phyloP scores from a whole-genome alignment of 23 red algal genomes.

The Gracilariopsis chorda region DNA sequence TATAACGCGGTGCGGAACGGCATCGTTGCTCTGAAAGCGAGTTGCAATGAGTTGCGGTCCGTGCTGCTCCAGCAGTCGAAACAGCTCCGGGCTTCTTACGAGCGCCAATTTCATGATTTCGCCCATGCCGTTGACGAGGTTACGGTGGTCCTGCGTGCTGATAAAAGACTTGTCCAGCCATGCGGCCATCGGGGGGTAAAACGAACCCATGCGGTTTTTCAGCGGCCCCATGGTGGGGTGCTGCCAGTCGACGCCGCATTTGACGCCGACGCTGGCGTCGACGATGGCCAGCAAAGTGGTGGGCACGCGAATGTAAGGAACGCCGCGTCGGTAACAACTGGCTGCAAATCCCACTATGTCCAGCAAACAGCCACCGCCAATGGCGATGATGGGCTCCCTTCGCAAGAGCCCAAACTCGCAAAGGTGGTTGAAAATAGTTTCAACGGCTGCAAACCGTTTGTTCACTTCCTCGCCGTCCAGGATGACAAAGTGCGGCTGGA shows the following conservation, averaged over 20 bases:
- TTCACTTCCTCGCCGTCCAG: slow-evolving; percentile 88
- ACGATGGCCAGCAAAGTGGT: slow-evolving; percentile 90
- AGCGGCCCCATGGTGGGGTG: slow-evolving; percentile 55
- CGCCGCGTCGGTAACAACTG: slow-evolving; percentile 81
- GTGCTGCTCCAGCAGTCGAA: slow-evolving; percentile 81
- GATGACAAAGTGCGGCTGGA: slow-evolving; percentile 47
- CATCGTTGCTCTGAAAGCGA: slow-evolving; percentile 68
- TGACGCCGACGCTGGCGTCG: slow-evolving; percentile 93
- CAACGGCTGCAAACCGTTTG: slow-evolving; percentile 72
- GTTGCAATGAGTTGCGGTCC: slow-evolving; percentile 61
- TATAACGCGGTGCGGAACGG: slow-evolving; percentile 80
- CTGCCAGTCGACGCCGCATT: slow-evolving; percentile 91
- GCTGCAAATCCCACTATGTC: slow-evolving; percentile 89
- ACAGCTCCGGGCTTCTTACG: slow-evolving; percentile 86
- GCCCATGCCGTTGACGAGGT: slow-evolving; percentile 93
- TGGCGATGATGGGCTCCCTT: slow-evolving; percentile 91
- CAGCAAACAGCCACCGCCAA: slow-evolving; percentile 90
- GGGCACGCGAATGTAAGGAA: slow-evolving; percentile 93
- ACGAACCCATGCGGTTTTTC: slow-evolving; percentile 98
- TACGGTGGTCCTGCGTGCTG: slow-evolving; percentile 86
- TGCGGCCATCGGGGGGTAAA: slow-evolving; percentile 91
- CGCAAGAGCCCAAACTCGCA: slow-evolving; percentile 84
- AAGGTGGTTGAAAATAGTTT: slow-evolving; percentile 79
- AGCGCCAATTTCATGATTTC: slow-evolving; percentile 98
- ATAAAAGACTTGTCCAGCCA: slow-evolving; percentile 90